Evolutionary conservation across 164 flowering plant genomes (phyloP), one percentile per base, ranked within the genome.

Genomic region (Stephania yunnanensis): DNA sequence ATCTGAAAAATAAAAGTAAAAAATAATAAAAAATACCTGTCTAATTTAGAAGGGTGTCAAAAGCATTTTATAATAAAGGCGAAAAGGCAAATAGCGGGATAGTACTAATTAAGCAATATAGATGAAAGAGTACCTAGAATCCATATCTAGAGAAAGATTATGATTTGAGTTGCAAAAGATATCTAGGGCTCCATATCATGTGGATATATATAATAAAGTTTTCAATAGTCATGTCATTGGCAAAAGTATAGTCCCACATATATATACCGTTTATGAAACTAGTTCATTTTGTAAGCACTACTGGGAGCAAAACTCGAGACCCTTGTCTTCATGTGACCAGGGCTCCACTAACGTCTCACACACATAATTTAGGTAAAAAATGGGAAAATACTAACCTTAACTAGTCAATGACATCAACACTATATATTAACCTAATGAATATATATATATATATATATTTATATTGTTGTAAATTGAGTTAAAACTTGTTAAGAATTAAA

Each of bases 141-240:
- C 46, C 42, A 82, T 50, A 78, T 74, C 78, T 73, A 46, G 66
- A 71, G 78, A 80, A 65, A 78, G 78, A 80, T 78, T 48, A 71
- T 78, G 78, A 78, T 76, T 76, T 71, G 78, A 73, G 53, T 70
- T 74, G 71, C 45, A 80, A 78, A 80, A 82, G 75, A 44, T 70
- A 58, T 36, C 71, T 71, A 69, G 79, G 67, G 63, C 71, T 71
- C 76, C 68, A 71, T 46, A 7, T 78, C 76, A 64, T 74, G 82
- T 73, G 77, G 78, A 53, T 70, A 55, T 10, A 45, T 8, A 46
- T 8, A 69, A 25, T 75, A 78, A 80, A 80, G 80, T 73, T 71
- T 74, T 68, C 73, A 72, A 76, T 78, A 76, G 68, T 48, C 72
- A 78, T 68, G 15, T 68, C 12, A 78, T 74, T 75, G 76, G 75